Evolutionary conservation across 1,139 yeast genomes (phyloP), one percentile per base, ranked within the genome.

Genomic region (Pichia sp.): DNA sequence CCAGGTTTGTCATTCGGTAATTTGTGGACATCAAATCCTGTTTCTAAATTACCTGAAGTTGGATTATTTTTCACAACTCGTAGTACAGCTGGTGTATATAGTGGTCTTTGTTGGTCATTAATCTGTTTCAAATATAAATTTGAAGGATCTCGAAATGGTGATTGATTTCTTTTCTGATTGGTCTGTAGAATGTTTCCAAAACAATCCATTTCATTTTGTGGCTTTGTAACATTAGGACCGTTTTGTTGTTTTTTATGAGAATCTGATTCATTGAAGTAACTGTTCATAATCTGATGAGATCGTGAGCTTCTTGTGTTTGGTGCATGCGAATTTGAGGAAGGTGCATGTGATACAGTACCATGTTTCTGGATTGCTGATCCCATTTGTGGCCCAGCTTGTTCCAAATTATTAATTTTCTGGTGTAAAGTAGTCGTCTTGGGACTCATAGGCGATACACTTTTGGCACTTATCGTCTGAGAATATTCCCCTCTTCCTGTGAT

Each of bases 11-110:
- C 47, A 4, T 36, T 36, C 6, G 47, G 46, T 27, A 35, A 5
- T 33, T 38, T 16, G 34, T 45, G 41, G 8, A 43, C 46, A 36
- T 47, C 52, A 33, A 46, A 47, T 3, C 41, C 45, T 7, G 33
- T 31, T 39, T 40, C 35, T 42, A 48, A 8, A 29, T 33, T 38
- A 38, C 47, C 39, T 36, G 33, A 50, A 27, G 27, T 38, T 8
- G 40, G 35, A 27, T 38, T 29, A 27, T 41, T 38, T 27, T 51
- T 51, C 31, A 52, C 56, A 1, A 55, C 44, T 33, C 97, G 71
- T 45, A 90, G 68, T 5, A 88, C 97, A 0, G 96, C 96, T 0
- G 97, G 97, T 0, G 85, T 73, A 59, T 87, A 88, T 69, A 88
- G 68, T 5, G 97, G 97, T 55, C 85, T 81, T 57, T 88, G 76